Evolutionary conservation across 176 grass and related monocot genomes (phyloP), one percentile per base, ranked within the genome.

Genomic region (Eleusine indica): DNA sequence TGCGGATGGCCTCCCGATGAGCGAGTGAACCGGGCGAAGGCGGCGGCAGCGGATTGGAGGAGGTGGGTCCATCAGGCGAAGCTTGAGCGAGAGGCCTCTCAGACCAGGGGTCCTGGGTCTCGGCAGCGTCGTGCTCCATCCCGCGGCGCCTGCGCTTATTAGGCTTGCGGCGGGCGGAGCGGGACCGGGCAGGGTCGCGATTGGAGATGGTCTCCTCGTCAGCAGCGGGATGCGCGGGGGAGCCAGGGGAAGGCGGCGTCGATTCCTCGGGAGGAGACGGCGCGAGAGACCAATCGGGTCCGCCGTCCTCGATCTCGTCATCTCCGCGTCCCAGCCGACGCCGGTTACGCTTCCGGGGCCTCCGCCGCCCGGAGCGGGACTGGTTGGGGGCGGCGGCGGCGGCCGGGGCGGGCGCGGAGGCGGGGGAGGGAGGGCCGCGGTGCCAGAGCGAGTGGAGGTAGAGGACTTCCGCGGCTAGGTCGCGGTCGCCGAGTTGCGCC

Each of bases 361-460:
- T 9, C 14, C 9, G 47, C 35, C 14, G 66, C 18, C 57, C 40
- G 30, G 73, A 6, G 51, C 22, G 52, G 4, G 64, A 22, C 7
- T 11, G 74, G 47, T 12, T 42, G 7, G 72, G 68, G 52, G 15
- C 66, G 16, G 75, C 21, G 9, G 19, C 54, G 39, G 40, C 15
- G 22, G 42, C 78, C 38, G 30, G 65, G 65, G 7, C 35, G 4
- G 29, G 68, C 21, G 14, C 44, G 7, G 68, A 37, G 1, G 22
- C 74, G 41, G 22, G 30, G 12, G 29, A 29, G 28, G 66, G 72
- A 9, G 89, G 87, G 40, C 83, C 90, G 4, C 16, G 83, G 47
- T 69, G 83, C 89, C 92, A 97, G 51, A 94, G 94, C 25, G 89
- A 86, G 73, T 97, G 94, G 80, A 94, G 92, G 76, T 88, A 71